Conservation (phyloP, 495 filamentous ascomycete genomes). For the Daldinia caldariorum region DNA sequence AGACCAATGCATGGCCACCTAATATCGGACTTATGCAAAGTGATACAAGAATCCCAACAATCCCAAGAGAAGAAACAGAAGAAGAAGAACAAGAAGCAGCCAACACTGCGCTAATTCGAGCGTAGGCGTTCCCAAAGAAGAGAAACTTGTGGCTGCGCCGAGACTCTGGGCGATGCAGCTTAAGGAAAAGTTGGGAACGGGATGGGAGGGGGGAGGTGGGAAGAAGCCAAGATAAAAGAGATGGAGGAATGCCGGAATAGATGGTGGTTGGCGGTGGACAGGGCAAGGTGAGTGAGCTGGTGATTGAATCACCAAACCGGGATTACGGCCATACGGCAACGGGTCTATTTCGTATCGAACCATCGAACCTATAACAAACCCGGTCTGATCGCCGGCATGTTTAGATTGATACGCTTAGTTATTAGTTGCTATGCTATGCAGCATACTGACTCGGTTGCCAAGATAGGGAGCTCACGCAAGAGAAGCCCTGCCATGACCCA, state of each 20-base stretch:
- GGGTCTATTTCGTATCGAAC: conserved; percentile 2
- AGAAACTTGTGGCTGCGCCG: conserved; percentile 19
- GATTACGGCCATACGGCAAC: conserved; percentile 19
- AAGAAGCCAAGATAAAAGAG: conserved; percentile 22
- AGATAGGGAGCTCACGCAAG: conserved; percentile 38
- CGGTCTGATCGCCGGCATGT: not conserved
- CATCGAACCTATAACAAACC: not conserved
- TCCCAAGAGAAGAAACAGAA: conserved; percentile 18
- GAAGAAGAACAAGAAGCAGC: too few relatives aligned
- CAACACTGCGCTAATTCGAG: conserved; percentile 4
- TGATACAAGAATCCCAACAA: not conserved
- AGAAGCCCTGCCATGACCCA: conserved; percentile 24
- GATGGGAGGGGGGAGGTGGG: not conserved
- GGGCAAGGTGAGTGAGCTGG: not conserved
- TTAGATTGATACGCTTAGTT: not conserved
- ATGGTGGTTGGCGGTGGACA: conserved; percentile 3
- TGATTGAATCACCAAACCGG: conserved; percentile 13
- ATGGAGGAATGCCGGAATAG: not conserved
- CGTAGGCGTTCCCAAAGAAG: conserved; percentile 19
- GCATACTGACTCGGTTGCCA: not conserved
- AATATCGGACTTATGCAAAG: conserved; percentile 4
- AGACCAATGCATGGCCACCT: conserved; percentile 45
- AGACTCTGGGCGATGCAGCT: conserved; percentile 32
- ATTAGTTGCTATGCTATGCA: too few relatives aligned
- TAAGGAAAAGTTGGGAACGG: conserved; percentile 6